Percentiles rank a stretch among this genome's conserved stretches.
Conservation (phyloP, 1,139 yeast genomes). For the Diutina scorzettiae region DNA sequence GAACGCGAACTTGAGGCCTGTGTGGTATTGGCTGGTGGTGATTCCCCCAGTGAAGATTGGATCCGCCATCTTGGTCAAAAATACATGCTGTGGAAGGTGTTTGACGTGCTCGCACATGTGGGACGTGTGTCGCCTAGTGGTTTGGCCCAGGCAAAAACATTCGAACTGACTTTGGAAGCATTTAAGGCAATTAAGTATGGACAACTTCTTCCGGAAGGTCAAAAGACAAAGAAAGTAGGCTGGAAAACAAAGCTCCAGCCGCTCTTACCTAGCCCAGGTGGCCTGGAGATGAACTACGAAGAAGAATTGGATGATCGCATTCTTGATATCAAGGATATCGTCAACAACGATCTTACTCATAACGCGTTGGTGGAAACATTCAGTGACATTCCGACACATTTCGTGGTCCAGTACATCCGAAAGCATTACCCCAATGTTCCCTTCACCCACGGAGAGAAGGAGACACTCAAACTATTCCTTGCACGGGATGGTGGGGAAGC, state of each 20-base stretch:
- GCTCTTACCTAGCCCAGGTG: too few relatives aligned
- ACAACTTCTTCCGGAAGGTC: too few relatives aligned
- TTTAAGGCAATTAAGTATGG: too few relatives aligned
- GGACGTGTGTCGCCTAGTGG: not conserved
- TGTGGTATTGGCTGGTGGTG: too few relatives aligned
- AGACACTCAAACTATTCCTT: not conserved
- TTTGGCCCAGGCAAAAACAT: not conserved
- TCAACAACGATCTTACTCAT: conserved; percentile 3
- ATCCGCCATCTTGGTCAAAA: too few relatives aligned
- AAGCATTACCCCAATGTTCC: too few relatives aligned
- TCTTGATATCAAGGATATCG: not conserved
- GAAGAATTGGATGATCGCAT: not conserved
- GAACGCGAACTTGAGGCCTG: not conserved
- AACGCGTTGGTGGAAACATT: not conserved
- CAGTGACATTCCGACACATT: not conserved
- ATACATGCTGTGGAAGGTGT: not conserved
- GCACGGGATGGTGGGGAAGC: not conserved
- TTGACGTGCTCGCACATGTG: not conserved
- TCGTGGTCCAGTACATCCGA: not conserved
- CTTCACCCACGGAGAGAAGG: conserved; percentile 3
- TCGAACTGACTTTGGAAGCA: too few relatives aligned
- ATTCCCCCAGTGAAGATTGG: too few relatives aligned
- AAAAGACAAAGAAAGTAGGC: too few relatives aligned
- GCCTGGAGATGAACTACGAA: too few relatives aligned
- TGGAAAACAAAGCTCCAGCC: too few relatives aligned